Conservation (phyloP, 1,284 basidiomycete species). For the Erythrobasidium hasegawianum region DNA sequence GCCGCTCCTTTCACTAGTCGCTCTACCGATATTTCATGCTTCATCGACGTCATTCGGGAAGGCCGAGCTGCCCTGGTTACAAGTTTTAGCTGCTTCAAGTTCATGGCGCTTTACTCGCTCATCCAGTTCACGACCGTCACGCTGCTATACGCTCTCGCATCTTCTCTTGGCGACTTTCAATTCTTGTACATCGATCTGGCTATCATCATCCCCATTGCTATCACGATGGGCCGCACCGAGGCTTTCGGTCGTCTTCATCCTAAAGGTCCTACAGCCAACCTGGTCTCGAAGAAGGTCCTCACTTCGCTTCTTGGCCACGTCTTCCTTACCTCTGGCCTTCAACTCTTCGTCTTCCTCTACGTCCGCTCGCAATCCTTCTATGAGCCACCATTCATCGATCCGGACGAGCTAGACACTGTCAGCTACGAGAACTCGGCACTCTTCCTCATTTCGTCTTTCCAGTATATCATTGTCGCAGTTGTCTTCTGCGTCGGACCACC, state of each 20-base stretch:
- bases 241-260: constrained; percentile 81
- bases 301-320: constrained; percentile 92
- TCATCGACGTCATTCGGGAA: constrained; percentile 91
- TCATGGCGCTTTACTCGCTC: constrained; percentile 88
- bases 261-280: constrained; percentile 89
- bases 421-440: constrained; percentile 92
- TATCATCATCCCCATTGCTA: constrained; percentile 93
- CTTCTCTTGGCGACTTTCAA: constrained; percentile 94
- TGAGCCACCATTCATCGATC: constrained; percentile 59
- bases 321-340: constrained; percentile 74
- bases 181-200: constrained; percentile 97
- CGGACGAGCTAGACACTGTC: constrained; percentile 75
- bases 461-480: constrained; percentile 93
- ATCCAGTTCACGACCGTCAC: constrained; percentile 82
- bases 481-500: constrained; percentile 98
- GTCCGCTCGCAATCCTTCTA: constrained; percentile 79
- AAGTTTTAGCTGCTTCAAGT: constrained; percentile 99
- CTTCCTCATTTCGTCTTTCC: constrained; percentile 94
- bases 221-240: constrained; percentile 91
- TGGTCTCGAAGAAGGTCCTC: constrained; percentile 94
- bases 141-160: constrained; percentile 90
- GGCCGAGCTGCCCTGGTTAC: constrained; percentile 93
- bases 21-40: constrained; percentile 91
- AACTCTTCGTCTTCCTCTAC: constrained; percentile 86
- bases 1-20: constrained; percentile 96